Percentiles rank a stretch among this genome's conserved stretches.
Evolutionary conservation across 371 early-diverging fungal genomes (phyloP).

Genomic region (Phascolomyces articulosus): DNA sequence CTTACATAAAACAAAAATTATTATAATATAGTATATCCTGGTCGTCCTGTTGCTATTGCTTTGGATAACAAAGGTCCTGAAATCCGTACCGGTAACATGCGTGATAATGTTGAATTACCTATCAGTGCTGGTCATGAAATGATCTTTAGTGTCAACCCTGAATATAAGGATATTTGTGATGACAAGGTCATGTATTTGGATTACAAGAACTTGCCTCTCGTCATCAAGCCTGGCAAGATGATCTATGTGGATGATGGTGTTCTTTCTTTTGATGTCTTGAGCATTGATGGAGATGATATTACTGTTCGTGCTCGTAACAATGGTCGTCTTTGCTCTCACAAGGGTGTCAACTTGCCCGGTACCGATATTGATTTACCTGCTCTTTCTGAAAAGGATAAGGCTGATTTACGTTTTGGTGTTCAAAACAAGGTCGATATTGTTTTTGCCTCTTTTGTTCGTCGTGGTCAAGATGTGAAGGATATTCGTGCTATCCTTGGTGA

Average conservation of each 20-base stretch:
- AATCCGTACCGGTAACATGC: conserved; percentile 81
- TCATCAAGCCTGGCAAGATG: conserved; percentile 76
- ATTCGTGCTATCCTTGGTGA: conserved; percentile 85
- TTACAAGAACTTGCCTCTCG: conserved; percentile 83
- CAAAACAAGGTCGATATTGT: conserved; percentile 93
- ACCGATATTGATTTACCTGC: conserved; percentile 90
- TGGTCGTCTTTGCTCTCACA: conserved; percentile 74
- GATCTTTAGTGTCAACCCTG: conserved; percentile 78
- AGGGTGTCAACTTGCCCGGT: conserved; percentile 89
- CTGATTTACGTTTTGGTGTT: conserved; percentile 91
- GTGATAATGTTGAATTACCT: conserved; percentile 53
- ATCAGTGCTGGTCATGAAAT: conserved; percentile 71
- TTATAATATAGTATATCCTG: conserved; percentile 20
- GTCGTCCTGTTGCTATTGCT: conserved; percentile 72
- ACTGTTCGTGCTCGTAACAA: conserved; percentile 71
- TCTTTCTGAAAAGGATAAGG: conserved; percentile 93
- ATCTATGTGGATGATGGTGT: conserved; percentile 89
- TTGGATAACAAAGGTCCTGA: conserved; percentile 90
- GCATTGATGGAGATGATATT: conserved; percentile 57
- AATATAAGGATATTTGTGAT: conserved; percentile 64
- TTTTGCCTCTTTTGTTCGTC: conserved; percentile 97
- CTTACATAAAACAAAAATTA: too few species aligned
- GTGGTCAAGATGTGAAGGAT: conserved; percentile 85
- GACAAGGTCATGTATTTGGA: conserved; percentile 80
- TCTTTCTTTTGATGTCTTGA: conserved; percentile 77